A percentile compares a stretch with the other conserved stretches of the same genome.
Evolutionary conservation across 495 filamentous ascomycete species (phyloP).

Genomic region (Aspergillus coremiiformis): DNA sequence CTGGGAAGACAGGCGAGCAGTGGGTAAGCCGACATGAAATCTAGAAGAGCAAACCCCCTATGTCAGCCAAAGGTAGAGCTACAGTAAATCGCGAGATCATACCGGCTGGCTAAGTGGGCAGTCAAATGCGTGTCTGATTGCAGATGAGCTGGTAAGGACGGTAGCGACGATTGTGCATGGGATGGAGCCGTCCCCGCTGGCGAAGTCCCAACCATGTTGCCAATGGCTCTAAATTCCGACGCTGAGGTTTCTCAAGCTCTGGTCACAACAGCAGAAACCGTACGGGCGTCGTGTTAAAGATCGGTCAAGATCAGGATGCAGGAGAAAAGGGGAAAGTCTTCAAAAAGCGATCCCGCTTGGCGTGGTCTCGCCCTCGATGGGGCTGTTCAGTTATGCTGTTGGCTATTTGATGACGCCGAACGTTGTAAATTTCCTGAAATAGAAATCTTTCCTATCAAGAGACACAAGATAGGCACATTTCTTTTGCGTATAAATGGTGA

Average conservation of each 20-base stretch:
- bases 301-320: background rate
- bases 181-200: constrained; percentile 39
- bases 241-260: constrained; percentile 3
- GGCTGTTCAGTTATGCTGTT: background rate
- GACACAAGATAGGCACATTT: constrained; percentile 10
- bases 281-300: background rate
- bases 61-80: background rate
- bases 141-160: constrained; percentile 78
- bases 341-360: background rate
- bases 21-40: constrained; percentile 84
- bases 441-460: constrained; percentile 8
- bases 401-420: constrained; percentile 12
- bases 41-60: constrained; percentile 19
- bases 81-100: background rate
- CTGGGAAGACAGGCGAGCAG: constrained; percentile 80
- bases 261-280: background rate
- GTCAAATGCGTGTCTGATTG: constrained; percentile 96
- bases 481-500: constrained; percentile 1
- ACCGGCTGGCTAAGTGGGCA: constrained; percentile 87
- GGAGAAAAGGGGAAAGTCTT: background rate
- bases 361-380: background rate
- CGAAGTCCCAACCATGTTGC: constrained; percentile 33
- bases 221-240: constrained; percentile 16
- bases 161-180: constrained; percentile 84
- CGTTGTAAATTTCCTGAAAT: constrained; percentile 12